Evolutionary conservation across 2,329 filamentous ascomycete species (phyloP).

Genomic region (Claviceps fusiformis): DNA sequence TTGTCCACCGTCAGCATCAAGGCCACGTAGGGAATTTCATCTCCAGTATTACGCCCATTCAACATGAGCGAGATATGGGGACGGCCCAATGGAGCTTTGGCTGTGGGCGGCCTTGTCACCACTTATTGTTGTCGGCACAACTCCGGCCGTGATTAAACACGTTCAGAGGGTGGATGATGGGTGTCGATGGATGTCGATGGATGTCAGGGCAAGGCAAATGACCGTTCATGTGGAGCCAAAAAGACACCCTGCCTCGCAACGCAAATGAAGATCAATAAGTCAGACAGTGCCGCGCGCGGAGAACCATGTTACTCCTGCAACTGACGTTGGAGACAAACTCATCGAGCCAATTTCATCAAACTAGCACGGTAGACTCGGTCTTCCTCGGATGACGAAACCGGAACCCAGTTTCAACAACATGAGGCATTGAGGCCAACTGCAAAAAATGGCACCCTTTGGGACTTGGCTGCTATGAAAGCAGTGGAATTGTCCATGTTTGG

Average conservation of each 20-base stretch:
- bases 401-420: too few relatives aligned
- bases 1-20: background rate
- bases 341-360: background rate
- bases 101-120: background rate
- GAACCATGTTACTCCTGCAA: background rate
- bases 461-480: background rate
- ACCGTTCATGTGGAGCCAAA: background rate
- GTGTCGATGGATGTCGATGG: too few relatives aligned
- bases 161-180: background rate
- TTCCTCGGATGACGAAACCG: background rate
- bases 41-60: background rate
- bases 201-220: background rate
- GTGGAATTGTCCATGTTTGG: background rate
- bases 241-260: background rate
- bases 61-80: background rate
- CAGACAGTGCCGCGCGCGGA: background rate
- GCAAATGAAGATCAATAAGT: background rate
- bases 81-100: background rate
- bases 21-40: background rate
- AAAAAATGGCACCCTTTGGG: background rate
- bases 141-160: background rate
- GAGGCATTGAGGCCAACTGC: background rate
- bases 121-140: background rate
- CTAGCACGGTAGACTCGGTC: background rate
- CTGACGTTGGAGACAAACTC: background rate